These are phyloP conservation scores for Boletus pseudo-olivaceus DNA, from an alignment of 768 basidiomycete genomes.

Conservation along the genomic window DNA sequence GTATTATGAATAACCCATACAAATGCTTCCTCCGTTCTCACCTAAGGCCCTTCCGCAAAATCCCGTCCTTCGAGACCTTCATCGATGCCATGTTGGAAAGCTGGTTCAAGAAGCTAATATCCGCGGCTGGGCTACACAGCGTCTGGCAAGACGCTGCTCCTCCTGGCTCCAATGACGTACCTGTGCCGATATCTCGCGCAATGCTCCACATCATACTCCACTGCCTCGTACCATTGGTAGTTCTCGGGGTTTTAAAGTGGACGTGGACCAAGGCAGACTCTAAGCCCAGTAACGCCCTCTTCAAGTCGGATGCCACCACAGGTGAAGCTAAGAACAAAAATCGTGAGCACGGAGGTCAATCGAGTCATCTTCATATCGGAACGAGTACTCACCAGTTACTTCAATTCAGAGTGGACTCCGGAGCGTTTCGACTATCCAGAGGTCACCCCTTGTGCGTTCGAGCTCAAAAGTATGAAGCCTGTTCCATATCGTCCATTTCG, in stretches of 20 bases:
- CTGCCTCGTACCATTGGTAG: conserved; percentile 5
- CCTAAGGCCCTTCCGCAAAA: neutral
- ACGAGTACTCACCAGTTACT: neutral
- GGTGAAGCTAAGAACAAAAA: conserved; percentile 15
- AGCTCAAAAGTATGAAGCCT: conserved; percentile 46
- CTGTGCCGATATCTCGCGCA: conserved; percentile 1
- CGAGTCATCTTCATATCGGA: neutral
- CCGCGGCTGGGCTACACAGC: conserved; percentile 1
- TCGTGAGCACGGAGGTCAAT: conserved; percentile 24
- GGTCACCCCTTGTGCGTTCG: conserved; percentile 38
- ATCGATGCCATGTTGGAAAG: conserved; percentile 4
- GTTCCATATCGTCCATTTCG: conserved; percentile 64
- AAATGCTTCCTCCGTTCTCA: neutral
- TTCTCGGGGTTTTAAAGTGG: conserved; percentile 14
- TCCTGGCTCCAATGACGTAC: conserved; percentile 23
- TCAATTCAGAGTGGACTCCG: conserved; percentile 48
- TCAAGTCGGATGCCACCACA: conserved; percentile 1
- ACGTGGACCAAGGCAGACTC: neutral
- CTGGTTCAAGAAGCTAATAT: conserved; percentile 11
- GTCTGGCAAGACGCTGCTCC: neutral
- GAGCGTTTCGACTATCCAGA: conserved; percentile 49
- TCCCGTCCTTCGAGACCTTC: neutral
- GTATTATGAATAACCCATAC: neutral
- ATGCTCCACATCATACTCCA: conserved; percentile 20
- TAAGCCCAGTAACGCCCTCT: neutral